Evolutionary conservation across 2,329 filamentous ascomycete species (phyloP), one percentile per base, ranked within the genome.

Genomic region (Xylaria sp.): DNA sequence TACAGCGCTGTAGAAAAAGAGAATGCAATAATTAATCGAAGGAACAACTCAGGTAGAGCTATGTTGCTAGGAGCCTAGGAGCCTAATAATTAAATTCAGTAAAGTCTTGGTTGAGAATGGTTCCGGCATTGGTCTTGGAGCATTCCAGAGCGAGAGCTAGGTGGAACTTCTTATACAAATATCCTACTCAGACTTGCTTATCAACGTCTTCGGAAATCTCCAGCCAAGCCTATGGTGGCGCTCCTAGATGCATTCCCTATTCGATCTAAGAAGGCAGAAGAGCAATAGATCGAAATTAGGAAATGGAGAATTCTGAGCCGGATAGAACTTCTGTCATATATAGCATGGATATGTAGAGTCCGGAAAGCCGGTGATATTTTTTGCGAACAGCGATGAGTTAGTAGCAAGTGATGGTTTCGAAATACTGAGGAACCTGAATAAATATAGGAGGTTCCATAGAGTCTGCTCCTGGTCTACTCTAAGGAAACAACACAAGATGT

Each of bases 221-320:
- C 7, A 38, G 55, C 55, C 55, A 58, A 58, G 55, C 25, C 29
- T 9, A 42, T 47, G 17, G 54, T 45, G 29, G 42, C 42, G 27
- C 42, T 27, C n/a, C 33, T 15, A 36, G 29, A 47, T n/a, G 55
- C 42, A 22, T 47, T 36, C 29, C 42, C 13, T 36, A n/a, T 22
- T 36, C 27, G 11, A 20, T 25, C 17, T 6, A 38, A 53, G 5
- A 53, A 33, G 31, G 13, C n/a, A 33, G 7, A 22, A 53, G 50
- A 10, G n/a, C 7, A 25, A 36, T 38, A 22, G 22, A n/a, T 33
- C 6, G 15, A 29, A 17, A 50, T 50, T 31, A 17, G n/a, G 55
- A 47, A 17, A 45, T 45, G 15, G 22, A 31, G 31, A 22, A 57
- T 31, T 7, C 15, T 61, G 31, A 17, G 4, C 15, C 11, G 13